phyloP scores from a whole-genome alignment of 176 grass and related monocot genomes.

The Triticum aestivum region IWGSC_CS_RefSeq_v2.1 NC_057796.1:397778505-397779004 shows the following conservation, averaged over 20 bases:
- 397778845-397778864: too few species aligned
- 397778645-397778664: too few species aligned
- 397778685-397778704: background rate
- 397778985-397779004: background rate
- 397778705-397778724: constrained; percentile 90
- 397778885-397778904: constrained; percentile 51
- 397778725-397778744: constrained; percentile 85
- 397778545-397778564: constrained; percentile 73
- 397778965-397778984: background rate
- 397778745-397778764: constrained; percentile 71
- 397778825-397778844: too few species aligned
- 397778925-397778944: constrained; percentile 61
- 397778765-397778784: constrained; percentile 75
- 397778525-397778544: constrained; percentile 63
- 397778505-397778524: constrained; percentile 70
- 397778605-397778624: constrained; percentile 79
- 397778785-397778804: background rate
- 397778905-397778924: constrained; percentile 70
- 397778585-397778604: constrained; percentile 46
- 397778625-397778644: background rate
- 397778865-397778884: background rate
- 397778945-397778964: constrained; percentile 40
- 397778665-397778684: background rate
- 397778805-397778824: background rate
- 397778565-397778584: constrained; percentile 55